These are phyloP conservation scores for Simmondsia chinensis DNA, from an alignment of 148 eudicot genomes.

Conservation along the genomic window DNA sequence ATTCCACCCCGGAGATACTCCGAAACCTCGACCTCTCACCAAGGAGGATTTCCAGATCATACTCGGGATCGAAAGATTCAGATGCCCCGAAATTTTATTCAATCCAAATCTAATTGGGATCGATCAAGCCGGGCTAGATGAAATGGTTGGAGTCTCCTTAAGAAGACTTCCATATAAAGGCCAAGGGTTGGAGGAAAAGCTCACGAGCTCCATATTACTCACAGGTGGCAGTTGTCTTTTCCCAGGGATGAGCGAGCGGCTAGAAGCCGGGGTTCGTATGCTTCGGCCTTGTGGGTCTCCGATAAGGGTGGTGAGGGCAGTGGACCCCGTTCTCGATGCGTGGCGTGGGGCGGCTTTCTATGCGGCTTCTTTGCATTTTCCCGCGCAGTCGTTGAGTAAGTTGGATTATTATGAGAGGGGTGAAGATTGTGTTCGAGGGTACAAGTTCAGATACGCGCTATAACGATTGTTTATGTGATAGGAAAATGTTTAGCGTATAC, in stretches of 20 bases:
- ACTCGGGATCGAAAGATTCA: constrained; percentile 86
- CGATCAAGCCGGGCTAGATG: constrained; percentile 90
- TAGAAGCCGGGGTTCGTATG: constrained; percentile 85
- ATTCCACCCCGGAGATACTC: constrained; percentile 40
- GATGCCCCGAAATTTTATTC: constrained; percentile 89
- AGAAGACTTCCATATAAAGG: constrained; percentile 48
- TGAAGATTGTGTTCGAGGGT: constrained; percentile 75
- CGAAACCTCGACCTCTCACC: constrained; percentile 67
- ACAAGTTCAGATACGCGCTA: constrained; percentile 52
- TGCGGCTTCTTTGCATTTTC: constrained; percentile 57
- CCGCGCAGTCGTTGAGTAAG: constrained; percentile 47
- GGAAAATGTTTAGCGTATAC: neutral
- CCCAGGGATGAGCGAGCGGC: constrained; percentile 77
- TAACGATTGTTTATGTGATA: constrained; percentile 9
- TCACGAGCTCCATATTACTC: constrained; percentile 72
- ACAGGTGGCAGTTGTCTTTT: constrained; percentile 77
- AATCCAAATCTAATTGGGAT: constrained; percentile 76
- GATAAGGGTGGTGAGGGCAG: constrained; percentile 48
- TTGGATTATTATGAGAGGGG: constrained; percentile 90
- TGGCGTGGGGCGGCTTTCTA: constrained; percentile 93
- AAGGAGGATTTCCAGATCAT: constrained; percentile 85
- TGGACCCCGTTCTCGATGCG: constrained; percentile 71
- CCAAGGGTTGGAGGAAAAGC: constrained; percentile 40
- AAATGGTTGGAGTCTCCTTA: constrained; percentile 72
- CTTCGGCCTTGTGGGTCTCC: constrained; percentile 81